A percentile compares a stretch with the other conserved stretches of the same genome.
phyloP scores from a whole-genome alignment of 352 stramenopile genomes.

The Thalassiosira hispida region DNA sequence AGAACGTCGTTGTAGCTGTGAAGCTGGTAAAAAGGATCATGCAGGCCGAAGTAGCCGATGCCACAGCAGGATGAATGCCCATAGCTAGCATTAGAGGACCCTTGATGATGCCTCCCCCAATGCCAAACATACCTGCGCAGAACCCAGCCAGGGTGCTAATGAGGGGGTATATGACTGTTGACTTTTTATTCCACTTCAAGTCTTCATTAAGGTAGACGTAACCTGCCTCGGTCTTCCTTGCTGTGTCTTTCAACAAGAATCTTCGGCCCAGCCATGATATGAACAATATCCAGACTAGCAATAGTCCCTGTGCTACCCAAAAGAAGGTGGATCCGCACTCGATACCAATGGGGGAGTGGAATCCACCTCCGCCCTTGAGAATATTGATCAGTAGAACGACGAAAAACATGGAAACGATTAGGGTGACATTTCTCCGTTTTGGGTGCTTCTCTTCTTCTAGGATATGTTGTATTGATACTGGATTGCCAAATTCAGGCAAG shows the following conservation, averaged over 20 bases:
- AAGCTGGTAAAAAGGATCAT: conserved; percentile 92
- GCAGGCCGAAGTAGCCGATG: conserved; percentile 91
- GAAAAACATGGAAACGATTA: conserved; percentile 89
- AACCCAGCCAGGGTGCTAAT: conserved; percentile 92
- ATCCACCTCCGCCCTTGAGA: conserved; percentile 89
- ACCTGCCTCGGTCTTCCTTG: conserved; percentile 57
- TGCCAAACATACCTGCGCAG: conserved; percentile 92
- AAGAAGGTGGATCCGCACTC: conserved; percentile 91
- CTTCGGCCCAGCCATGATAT: conserved; percentile 75
- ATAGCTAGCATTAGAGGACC: conserved; percentile 97
- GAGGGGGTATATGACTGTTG: conserved; percentile 92
- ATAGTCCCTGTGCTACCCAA: conserved; percentile 90
- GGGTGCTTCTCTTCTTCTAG: conserved; percentile 76
- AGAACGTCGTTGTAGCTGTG: conserved; percentile 95
- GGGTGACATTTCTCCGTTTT: conserved; percentile 86
- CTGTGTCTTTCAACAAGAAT: conserved; percentile 63
- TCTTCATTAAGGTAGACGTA: conserved; percentile 96
- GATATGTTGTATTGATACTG: conserved; percentile 64
- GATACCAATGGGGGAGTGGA: conserved; percentile 91
- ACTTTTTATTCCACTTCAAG: conserved; percentile 92
- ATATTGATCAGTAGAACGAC: conserved; percentile 92
- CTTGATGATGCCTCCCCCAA: conserved; percentile 97
- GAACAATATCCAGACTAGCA: conserved; percentile 86
- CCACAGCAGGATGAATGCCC: conserved; percentile 89
- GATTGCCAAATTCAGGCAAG: conserved; percentile 40